Base-by-base conservation (phyloP, 495 filamentous ascomycete species). In the Penicillium diatomitis region DNA sequence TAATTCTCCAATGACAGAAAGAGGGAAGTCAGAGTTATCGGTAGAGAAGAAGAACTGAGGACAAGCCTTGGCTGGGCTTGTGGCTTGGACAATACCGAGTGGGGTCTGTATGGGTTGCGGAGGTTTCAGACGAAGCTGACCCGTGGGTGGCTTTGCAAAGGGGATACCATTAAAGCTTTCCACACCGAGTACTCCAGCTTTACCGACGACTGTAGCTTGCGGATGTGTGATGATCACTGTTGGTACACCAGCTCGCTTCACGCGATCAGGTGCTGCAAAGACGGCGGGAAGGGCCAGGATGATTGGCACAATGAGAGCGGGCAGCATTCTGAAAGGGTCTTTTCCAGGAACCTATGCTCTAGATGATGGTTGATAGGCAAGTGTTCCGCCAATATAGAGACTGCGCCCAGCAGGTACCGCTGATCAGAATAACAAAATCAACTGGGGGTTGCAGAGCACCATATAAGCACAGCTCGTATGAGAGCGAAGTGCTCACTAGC, bases 141-240 rank as follows among this genome's bases (percentile, higher is more conserved):
- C 79, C 1, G 74, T 71, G 1, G 84, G 83, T 4, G 76, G 71
- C 48, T 82, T 71, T 5, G 83, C 83, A 55, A 79, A 86, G 1
- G 84, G 83, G 8, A 87, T 76, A 2, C 79, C 81, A 45, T 81
- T 78, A 57, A 84, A 86, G 38, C 57, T 55, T 8, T 82, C 79
- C 6, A 76, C 56, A 9, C 56, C 47, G 32, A 46, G 61, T 10
- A 38, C 38, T 29, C 35, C 49, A 1, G 57, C 61, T 30, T 39
- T 58, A 11, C 80, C 81, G n/a, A 81, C 57, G 8, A 82, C 59
- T 10, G 71, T 78, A 41, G 78, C 77, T 32, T 67, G 46, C 2
- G 74, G 61, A 9, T 67, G 64, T 12, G 64, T 54, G 38, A 83
- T 79, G 20, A 70, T 75, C 2, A 69, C 63, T 5, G 68, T 74